phyloP scores from a whole-genome alignment of 2,329 filamentous ascomycete genomes.

The Fusarium torreyae region DNA sequence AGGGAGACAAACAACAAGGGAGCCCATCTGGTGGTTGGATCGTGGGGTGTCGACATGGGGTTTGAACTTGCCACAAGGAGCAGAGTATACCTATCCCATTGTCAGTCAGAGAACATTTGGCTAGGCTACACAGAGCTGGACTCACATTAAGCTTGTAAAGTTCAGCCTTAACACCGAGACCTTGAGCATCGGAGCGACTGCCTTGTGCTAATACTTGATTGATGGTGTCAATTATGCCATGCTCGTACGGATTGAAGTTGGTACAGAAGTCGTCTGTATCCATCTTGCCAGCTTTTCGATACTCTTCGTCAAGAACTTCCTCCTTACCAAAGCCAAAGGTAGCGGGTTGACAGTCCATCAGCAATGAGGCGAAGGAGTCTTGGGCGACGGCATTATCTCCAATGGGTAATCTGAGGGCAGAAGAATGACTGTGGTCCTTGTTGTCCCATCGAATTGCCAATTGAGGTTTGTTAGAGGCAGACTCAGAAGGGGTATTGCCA shows the following conservation, averaged over 20 bases:
- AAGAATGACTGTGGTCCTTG: accelerated
- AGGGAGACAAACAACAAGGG: constrained; percentile 67
- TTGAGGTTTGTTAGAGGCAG: accelerated
- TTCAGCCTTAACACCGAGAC: constrained; percentile 63
- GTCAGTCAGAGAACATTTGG: accelerated
- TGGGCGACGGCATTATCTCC: background rate
- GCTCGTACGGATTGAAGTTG: constrained; percentile 66
- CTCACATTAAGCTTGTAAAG: constrained; percentile 71
- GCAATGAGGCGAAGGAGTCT: background rate
- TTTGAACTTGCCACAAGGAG: constrained; percentile 65
- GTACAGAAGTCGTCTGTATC: constrained; percentile 62
- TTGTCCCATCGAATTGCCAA: constrained; percentile 16
- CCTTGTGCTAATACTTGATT: constrained; percentile 61
- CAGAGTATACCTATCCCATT: constrained; percentile 59
- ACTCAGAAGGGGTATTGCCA: accelerated
- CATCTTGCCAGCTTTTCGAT: constrained; percentile 69
- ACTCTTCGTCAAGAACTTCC: constrained; percentile 66
- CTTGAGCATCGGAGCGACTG: constrained; percentile 4
- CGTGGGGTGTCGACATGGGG: constrained; percentile 69
- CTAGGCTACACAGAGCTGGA: background rate
- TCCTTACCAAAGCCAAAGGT: constrained; percentile 63
- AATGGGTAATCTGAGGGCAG: constrained; percentile 4
- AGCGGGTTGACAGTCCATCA: constrained; percentile 55
- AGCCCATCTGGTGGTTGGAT: constrained; percentile 64
- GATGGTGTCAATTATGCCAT: constrained; percentile 67